Percentiles rank a stretch among this genome's conserved stretches.
phyloP scores from a whole-genome alignment of 208 protist genomes.

The Trypanosomatidae sp. region DNA sequence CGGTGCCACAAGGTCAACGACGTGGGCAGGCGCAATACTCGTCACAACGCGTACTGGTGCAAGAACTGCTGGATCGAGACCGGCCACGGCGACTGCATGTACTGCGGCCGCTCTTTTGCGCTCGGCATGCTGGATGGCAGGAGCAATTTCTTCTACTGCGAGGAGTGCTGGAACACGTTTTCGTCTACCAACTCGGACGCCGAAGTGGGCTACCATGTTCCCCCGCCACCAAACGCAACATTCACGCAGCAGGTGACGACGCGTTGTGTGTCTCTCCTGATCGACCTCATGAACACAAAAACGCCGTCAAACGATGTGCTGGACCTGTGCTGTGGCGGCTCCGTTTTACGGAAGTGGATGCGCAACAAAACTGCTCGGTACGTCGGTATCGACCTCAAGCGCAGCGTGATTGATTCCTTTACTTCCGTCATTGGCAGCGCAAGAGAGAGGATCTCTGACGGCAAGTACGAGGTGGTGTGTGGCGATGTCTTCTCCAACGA shows the following conservation, averaged over 20 bases:
- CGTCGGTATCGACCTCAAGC: constrained; percentile 76
- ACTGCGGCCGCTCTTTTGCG: constrained; percentile 59
- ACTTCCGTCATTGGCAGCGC: constrained; percentile 43
- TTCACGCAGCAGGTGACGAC: constrained; percentile 77
- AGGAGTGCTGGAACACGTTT: constrained; percentile 78
- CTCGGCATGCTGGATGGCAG: constrained; percentile 61
- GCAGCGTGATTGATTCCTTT: constrained; percentile 51
- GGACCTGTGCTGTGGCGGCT: constrained; percentile 83
- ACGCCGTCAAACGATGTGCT: constrained; percentile 80
- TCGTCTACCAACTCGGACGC: constrained; percentile 58
- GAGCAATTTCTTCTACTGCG: constrained; percentile 81
- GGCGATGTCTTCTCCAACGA: constrained; percentile 75
- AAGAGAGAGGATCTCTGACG: too few species aligned
- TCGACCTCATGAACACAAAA: constrained; percentile 75
- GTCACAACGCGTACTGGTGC: constrained; percentile 78
- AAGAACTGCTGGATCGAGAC: constrained; percentile 81
- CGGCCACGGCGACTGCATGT: constrained; percentile 81
- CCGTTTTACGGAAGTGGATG: constrained; percentile 85
- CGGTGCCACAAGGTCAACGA: constrained; percentile 81
- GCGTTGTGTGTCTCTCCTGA: constrained; percentile 68
- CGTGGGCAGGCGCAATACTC: constrained; percentile 36
- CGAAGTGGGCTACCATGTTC: constrained; percentile 73
- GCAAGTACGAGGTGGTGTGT: too few species aligned
- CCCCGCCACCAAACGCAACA: constrained; percentile 67
- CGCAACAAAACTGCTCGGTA: constrained; percentile 74